phyloP scores from a whole-genome alignment of 495 filamentous ascomycete species.

The Penicillium silybi region DNA sequence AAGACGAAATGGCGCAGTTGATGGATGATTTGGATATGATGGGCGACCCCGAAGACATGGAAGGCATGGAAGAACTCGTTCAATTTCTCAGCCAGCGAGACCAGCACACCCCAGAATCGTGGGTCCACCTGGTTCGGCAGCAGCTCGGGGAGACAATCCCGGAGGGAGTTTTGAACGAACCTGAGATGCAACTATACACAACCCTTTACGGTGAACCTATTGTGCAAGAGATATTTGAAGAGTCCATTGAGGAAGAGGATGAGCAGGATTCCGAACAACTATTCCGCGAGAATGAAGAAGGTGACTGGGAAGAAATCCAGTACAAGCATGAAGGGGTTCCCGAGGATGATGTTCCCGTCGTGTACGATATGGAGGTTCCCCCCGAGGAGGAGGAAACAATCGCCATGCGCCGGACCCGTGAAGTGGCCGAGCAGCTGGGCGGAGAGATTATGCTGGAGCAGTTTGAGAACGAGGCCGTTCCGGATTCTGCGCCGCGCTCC shows the following conservation, averaged over 20 bases:
- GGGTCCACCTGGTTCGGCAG: slow-evolving; percentile 66
- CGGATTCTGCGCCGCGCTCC: slow-evolving; percentile 37
- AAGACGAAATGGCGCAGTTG: slow-evolving; percentile 30
- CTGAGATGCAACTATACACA: slow-evolving; percentile 73
- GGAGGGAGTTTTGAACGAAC: slow-evolving; percentile 60
- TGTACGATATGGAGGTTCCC: slow-evolving; percentile 40
- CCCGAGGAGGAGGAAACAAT: slow-evolving; percentile 27
- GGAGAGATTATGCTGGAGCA: slow-evolving; percentile 47
- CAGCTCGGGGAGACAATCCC: slow-evolving; percentile 77
- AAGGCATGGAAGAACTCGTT: slow-evolving; percentile 19
- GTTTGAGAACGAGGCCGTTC: slow-evolving; percentile 48
- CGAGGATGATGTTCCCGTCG: slow-evolving; percentile 29
- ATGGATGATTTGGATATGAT: slow-evolving; percentile 34
- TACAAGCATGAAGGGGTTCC: slow-evolving; percentile 26
- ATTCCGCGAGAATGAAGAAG: slow-evolving; percentile 56
- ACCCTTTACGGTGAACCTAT: slow-evolving; percentile 72
- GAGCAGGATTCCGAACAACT: slow-evolving; percentile 36
- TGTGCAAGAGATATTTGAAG: slow-evolving; percentile 38
- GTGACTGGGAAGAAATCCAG: slow-evolving; percentile 58
- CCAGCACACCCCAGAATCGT: slow-evolving; percentile 50
- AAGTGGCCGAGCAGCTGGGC: slow-evolving; percentile 44
- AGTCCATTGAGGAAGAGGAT: slow-evolving; percentile 23
- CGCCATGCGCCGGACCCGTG: slow-evolving; percentile 37
- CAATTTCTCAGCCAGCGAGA: slow-evolving; percentile 28
- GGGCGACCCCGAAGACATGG: slow-evolving; percentile 20